A percentile compares a stretch with the other conserved stretches of the same genome.
These are phyloP conservation scores for Olyra latifolia DNA, from an alignment of 176 grass and related monocot species.

Conservation along the genomic window DNA sequence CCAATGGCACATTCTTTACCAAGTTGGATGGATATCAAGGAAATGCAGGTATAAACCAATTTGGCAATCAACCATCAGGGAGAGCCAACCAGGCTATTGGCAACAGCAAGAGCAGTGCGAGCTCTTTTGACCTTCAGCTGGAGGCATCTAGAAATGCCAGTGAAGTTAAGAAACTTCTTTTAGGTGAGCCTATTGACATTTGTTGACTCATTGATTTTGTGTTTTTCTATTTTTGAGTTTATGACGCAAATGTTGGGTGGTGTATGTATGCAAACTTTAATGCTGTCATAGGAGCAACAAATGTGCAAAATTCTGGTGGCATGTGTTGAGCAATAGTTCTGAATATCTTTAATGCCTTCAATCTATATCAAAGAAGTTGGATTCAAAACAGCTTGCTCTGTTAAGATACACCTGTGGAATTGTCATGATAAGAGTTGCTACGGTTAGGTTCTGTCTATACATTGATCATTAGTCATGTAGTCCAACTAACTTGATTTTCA, in stretches of 20 bases:
- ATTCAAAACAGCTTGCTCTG: not conserved
- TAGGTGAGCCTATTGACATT: constrained; percentile 57
- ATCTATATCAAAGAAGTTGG: not conserved
- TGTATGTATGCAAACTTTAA: not conserved
- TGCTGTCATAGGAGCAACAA: constrained; percentile 16
- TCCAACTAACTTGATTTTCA: constrained; percentile 14
- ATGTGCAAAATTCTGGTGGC: not conserved
- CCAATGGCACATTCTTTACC: constrained; percentile 86
- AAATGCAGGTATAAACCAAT: constrained; percentile 35
- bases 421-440: not conserved
- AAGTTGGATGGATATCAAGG: constrained; percentile 66
- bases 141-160: constrained; percentile 92
- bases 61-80: constrained; percentile 40
- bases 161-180: constrained; percentile 94
- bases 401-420: not conserved
- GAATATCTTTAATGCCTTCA: constrained; percentile 23
- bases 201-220: not conserved
- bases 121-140: constrained; percentile 66
- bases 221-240: constrained; percentile 26
- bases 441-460: not conserved
- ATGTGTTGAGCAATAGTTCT: not conserved
- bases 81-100: constrained; percentile 41
- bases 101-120: constrained; percentile 36
- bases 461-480: not conserved
- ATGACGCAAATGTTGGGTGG: not conserved